Evolutionary conservation across 768 basidiomycete species (phyloP), one percentile per base, ranked within the genome.

Genomic region (Rubroboletus satanas): DNA sequence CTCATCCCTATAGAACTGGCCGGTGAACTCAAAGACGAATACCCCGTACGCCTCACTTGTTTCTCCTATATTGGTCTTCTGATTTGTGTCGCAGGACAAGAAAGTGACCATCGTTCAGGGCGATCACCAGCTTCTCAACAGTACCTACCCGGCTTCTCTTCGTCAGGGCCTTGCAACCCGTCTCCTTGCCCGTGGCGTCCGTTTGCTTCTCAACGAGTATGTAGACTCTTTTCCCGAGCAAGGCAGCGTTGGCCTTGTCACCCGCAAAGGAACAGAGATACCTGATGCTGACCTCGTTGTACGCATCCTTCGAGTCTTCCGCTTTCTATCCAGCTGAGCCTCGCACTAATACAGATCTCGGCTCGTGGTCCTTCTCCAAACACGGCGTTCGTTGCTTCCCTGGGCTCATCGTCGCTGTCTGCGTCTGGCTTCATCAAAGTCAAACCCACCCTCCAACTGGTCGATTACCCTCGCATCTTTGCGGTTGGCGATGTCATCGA

Each of bases 401-500:
- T 87, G 5, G 72, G 71, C 18, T 55, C 68, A 4, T 65, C 63
- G 35, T 59, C 69, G 1, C 66, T 79, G 28, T 67, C 73, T 60
- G n/a, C 63, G 45, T 32, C 55, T 58, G 63, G 81, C 68, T 54
- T 70, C 60, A 78, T 87, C 51, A 80, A 79, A 55, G 77, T 88
- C 12, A 63, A 68, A 26, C 75, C 82, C 4, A 85, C 83, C 0
- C 74, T 89, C 38, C 84, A 87, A 60, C 66, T 89, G 3, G 62
- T 59, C 7, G 70, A 67, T 0, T 70, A 84, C 64, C 71, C 80
- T 0, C 74, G 75, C 54, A 79, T 89, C 14, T 88, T 84, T 53
- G 88, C 87, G 0, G 75, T 71, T 3, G 87, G 87, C 2, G 87
- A 90, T 62, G 75, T 84, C 54, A 78, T 83, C 56, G 82, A 84